These are phyloP conservation scores for Miscanthus lutarioriparius DNA, from an alignment of 176 grass and related monocot species.

Conservation along the genomic window DNA sequence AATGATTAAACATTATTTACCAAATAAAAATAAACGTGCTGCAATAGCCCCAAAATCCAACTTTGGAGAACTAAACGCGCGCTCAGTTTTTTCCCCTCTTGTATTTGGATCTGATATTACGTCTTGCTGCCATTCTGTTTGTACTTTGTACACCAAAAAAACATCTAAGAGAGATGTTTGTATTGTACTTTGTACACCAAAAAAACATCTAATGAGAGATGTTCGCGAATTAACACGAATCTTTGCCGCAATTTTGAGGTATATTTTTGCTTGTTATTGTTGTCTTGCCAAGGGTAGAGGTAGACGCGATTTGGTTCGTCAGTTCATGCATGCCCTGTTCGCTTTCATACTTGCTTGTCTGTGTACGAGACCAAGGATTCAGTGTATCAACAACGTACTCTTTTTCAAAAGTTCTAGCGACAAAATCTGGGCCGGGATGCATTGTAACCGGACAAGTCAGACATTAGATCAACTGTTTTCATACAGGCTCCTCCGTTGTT, in stretches of 20 bases:
- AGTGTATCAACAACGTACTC: neutral
- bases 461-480: neutral
- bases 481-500: neutral
- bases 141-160: neutral
- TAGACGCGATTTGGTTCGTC: neutral
- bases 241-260: neutral
- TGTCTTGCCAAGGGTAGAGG: too few species aligned
- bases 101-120: constrained; percentile 7
- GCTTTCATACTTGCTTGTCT: neutral
- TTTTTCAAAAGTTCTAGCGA: neutral
- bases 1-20: too few species aligned
- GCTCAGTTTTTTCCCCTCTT: constrained; percentile 10
- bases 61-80: too few species aligned
- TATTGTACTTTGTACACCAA: too few species aligned
- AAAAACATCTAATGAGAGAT: neutral
- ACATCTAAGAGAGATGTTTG: neutral
- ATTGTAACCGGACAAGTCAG: neutral
- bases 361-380: neutral
- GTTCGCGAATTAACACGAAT: neutral
- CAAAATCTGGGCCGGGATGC: neutral
- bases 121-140: neutral
- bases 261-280: neutral
- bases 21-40: too few species aligned
- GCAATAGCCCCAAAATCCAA: too few species aligned
- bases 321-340: neutral